phyloP scores from a whole-genome alignment of 106 monocot species.

The Allium fistulosum region DNA sequence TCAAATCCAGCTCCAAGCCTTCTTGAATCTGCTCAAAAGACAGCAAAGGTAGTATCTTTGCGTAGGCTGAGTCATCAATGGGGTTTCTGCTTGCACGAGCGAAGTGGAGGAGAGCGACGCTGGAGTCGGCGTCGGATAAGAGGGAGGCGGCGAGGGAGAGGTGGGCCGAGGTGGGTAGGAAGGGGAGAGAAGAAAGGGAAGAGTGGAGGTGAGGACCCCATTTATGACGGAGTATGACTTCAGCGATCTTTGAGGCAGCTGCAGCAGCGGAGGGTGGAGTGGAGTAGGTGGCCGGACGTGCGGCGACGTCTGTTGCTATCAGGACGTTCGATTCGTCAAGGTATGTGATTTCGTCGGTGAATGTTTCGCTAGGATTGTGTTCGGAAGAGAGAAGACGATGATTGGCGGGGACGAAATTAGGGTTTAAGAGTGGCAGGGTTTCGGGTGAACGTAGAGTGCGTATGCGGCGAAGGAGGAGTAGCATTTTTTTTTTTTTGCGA shows the following conservation, averaged over 20 bases:
- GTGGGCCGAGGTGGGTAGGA: conserved; percentile 10
- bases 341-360: conserved; percentile 55
- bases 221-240: conserved; percentile 24
- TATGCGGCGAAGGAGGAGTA: neutral
- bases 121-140: conserved; percentile 30
- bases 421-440: neutral
- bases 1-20: conserved; percentile 23
- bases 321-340: conserved; percentile 63
- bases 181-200: conserved; percentile 19
- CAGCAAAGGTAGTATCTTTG: conserved; percentile 26
- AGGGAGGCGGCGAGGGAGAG: conserved; percentile 21
- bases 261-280: conserved; percentile 19
- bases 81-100: conserved; percentile 32
- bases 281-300: conserved; percentile 34
- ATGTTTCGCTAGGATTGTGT: conserved; percentile 1
- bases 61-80: conserved; percentile 50
- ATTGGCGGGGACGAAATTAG: neutral
- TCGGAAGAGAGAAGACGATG: neutral
- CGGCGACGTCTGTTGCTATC: conserved; percentile 39
- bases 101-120: conserved; percentile 74
- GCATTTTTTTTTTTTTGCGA: neutral
- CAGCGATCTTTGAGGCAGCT: conserved; percentile 21
- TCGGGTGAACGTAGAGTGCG: neutral
- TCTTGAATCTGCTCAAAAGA: conserved; percentile 35
- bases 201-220: conserved; percentile 27